Conservation (phyloP, 2,329 filamentous ascomycete species). For the Microcera coccophila region DNA sequence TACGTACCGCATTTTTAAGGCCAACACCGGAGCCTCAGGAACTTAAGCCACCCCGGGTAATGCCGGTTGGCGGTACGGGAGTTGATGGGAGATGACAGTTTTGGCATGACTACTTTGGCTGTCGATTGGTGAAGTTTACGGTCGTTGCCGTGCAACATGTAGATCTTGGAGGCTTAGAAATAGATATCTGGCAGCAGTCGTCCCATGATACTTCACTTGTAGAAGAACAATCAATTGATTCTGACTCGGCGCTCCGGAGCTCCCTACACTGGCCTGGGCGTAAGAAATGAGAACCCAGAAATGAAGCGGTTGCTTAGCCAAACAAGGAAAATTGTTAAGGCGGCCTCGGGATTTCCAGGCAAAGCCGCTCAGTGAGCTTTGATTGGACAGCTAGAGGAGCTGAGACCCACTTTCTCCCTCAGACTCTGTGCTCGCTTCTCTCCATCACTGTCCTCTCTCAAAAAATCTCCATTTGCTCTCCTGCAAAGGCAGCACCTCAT, state of each 20-base stretch:
- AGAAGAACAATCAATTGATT: conserved; percentile 3
- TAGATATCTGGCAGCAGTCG: background rate
- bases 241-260: background rate
- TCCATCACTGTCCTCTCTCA: conserved; percentile 38
- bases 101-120: conserved; percentile 10
- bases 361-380: conserved; percentile 34
- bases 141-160: no score
- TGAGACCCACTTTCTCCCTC: conserved; percentile 39
- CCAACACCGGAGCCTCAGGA: background rate
- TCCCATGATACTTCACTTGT: background rate
- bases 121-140: no score
- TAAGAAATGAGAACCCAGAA: conserved; percentile 23
- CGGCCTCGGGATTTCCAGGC: conserved; percentile 38
- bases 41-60: conserved; percentile 30
- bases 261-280: conserved; percentile 13
- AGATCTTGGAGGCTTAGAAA: background rate
- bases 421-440: conserved; percentile 37
- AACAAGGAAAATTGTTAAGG: conserved; percentile 37
- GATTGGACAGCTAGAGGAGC: conserved; percentile 34
- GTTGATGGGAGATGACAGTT: conserved; percentile 19
- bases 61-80: conserved; percentile 30
- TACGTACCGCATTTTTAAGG: background rate
- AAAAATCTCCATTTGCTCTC: conserved; percentile 46
- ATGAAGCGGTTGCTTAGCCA: conserved; percentile 18
- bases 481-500: conserved; percentile 47